These are phyloP conservation scores for Dissophora ornata DNA, from an alignment of 192 early-diverging fungal genomes.

Conservation along the genomic window DNA sequence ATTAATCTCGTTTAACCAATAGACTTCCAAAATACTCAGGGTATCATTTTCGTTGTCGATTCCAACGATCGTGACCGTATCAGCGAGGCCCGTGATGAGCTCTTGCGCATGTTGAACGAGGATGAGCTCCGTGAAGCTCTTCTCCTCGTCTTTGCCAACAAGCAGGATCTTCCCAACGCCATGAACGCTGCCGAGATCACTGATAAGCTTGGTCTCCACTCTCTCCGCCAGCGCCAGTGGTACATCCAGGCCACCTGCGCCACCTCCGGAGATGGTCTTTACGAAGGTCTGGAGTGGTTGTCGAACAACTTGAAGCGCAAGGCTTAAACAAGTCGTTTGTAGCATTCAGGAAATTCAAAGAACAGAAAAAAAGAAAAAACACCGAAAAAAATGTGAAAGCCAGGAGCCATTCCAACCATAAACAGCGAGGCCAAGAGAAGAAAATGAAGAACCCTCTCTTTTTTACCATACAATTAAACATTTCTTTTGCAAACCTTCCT, in stretches of 20 bases:
- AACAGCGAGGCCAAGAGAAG: background rate
- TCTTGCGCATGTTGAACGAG: conserved; percentile 93
- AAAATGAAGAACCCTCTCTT: too few relatives aligned
- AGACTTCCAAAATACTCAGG: conserved; percentile 98
- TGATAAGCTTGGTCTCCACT: conserved; percentile 90
- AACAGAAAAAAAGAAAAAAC: conserved; percentile 26
- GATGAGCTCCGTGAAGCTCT: conserved; percentile 92
- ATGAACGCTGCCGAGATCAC: conserved; percentile 94
- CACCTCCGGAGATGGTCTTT: conserved; percentile 93
- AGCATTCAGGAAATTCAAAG: conserved; percentile 1
- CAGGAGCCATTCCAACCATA: background rate
- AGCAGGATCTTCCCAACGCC: conserved; percentile 98
- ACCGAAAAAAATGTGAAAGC: conserved; percentile 7
- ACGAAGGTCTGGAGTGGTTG: conserved; percentile 97
- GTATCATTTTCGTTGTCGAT: conserved; percentile 97
- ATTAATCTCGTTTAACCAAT: background rate
- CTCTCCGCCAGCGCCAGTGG: conserved; percentile 86
- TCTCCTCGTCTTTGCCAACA: conserved; percentile 97
- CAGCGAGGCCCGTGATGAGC: conserved; percentile 91
- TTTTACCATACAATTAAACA: background rate
- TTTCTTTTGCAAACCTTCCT: background rate
- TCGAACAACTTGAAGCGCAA: conserved; percentile 72
- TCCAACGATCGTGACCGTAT: conserved; percentile 96
- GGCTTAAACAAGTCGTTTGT: conserved; percentile 26
- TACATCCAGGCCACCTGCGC: conserved; percentile 95